Evolutionary conservation across 495 filamentous ascomycete species (phyloP), one percentile per base, ranked within the genome.

Genomic region (Penicillium bovifimosum): DNA sequence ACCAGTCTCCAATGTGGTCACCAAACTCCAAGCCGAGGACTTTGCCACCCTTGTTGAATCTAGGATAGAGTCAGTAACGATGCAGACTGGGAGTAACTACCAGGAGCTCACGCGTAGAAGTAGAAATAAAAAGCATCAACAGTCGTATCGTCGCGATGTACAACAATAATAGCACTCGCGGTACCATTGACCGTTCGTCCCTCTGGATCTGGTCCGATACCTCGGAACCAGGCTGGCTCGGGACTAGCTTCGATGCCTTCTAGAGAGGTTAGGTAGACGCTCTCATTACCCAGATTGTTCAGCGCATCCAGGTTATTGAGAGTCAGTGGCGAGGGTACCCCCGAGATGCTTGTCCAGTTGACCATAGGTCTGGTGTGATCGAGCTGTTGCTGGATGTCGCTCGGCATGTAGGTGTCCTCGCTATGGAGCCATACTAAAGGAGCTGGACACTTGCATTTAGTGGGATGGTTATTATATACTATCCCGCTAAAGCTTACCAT

Each of bases 91-190:
- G 14, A 7, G 38, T 26, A 26, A 26, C 2, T 9, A 18, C 2
- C 4, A 6, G n/a, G n/a, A 9, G 29, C 73, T 63, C 39, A 86
- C 55, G 82, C 74, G 53, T 83, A 87, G 57, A 86, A 86, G 54
- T 86, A 86, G 54, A 86, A 80, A 58, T 86, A 87, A 50, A 85
- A 87, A 0, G 76, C 84, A 72, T 87, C 84, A 0, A 85, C 64
- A 4, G 66, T 65, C 2, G 75, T 78, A 36, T 67, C 59, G 0
- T 76, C 79, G 53, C 80, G 75, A 54, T 86, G 80, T 47, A 73
- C 72, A 14, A 82, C 72, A 24, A 87, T 75, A 39, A 87, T 71
- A 0, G 68, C 69, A 36, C 70, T 73, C 16, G 70, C 74, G 10
- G 71, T 70, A 3, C 72, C 76, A 55, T 70, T 71, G 2, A 65